Base-by-base conservation (phyloP, 345 rosid species). In the Linum lewisii region DNA sequence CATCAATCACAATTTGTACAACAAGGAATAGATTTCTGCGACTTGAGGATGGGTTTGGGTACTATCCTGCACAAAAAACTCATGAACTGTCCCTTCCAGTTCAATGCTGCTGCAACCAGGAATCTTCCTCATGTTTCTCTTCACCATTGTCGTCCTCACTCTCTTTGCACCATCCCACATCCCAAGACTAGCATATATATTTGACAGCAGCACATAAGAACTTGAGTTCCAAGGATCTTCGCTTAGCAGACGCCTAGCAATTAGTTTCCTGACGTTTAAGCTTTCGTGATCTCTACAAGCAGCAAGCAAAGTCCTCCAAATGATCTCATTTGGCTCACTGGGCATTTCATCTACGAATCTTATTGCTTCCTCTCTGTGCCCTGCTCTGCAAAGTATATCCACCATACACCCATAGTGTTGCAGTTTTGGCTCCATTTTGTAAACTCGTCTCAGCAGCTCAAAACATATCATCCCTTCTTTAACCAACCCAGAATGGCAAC, bases 341-440 rank as follows among this genome's bases (percentile, higher is more conserved):
- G 85, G 80, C 85, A 78, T 81, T 58, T 62, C 70, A n/a, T 63
- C 63, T 0, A 75, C 63, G 49, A 81, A 71, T n/a, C 66, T 61
- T 36, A 54, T 59, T 10, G 82, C 82, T 60, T 64, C 77, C 58
- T 69, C 64, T 57, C 77, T 57, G 13, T 63, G 66, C 59, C 85
- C 82, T n/a, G 77, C 77, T 1, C 78, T 75, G 57, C 82, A 61
- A 45, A 78, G 75, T 36, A 81, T 66, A 74, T 75, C 82, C 23
- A 81, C 80, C 75, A 73, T 66, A 71, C 82, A 81, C 21, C 82
- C 85, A 20, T 75, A 81, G 56, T 81, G 85, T 63, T 81, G 77
- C 38, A 78, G 66, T 64, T 69, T 68, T 2, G 82, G 82, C 52
- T 64, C 69, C 54, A 77, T 3, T 55, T 59, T 68, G 71, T 73